These are phyloP conservation scores for Gossypium herbaceum DNA, from an alignment of 345 rosid species.

Conservation along the genomic window DNA sequence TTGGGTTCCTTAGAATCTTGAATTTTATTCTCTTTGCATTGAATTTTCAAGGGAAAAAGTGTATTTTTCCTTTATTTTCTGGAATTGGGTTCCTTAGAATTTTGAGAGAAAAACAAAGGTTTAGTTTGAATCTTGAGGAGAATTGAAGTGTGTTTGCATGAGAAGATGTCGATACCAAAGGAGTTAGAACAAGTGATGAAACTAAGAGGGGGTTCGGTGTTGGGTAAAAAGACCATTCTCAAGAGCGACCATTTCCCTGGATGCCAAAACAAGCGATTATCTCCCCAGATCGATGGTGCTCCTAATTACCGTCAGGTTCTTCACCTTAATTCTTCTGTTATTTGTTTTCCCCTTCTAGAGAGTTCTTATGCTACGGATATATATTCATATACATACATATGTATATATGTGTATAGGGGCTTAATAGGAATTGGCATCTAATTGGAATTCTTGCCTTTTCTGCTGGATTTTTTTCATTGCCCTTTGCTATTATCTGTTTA, in stretches of 20 bases:
- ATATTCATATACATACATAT: too few species aligned
- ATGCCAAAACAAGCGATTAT: slow-evolving; percentile 88
- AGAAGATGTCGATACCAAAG: slow-evolving; percentile 69
- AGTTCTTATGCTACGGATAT: not conserved
- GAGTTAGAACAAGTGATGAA: slow-evolving; percentile 93
- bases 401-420: not conserved
- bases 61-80: not conserved
- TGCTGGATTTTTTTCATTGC: not conserved
- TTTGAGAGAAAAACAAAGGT: not conserved
- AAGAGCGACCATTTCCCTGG: slow-evolving; percentile 99
- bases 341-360: not conserved
- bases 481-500: not conserved
- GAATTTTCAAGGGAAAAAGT: slow-evolving; percentile 2
- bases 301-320: slow-evolving; percentile 96
- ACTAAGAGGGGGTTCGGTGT: slow-evolving; percentile 87
- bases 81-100: not conserved
- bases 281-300: slow-evolving; percentile 95
- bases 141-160: slow-evolving; percentile 6
- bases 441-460: not conserved
- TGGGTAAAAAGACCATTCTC: slow-evolving; percentile 92
- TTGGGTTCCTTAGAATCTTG: not conserved
- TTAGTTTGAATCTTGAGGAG: not conserved
- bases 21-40: not conserved
- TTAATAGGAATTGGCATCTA: not conserved
- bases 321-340: not conserved